Percentiles rank a stretch among this genome's conserved stretches.
Evolutionary conservation across 176 grass and related monocot species (phyloP).

Genomic region (Ensete ventricosum): DNA sequence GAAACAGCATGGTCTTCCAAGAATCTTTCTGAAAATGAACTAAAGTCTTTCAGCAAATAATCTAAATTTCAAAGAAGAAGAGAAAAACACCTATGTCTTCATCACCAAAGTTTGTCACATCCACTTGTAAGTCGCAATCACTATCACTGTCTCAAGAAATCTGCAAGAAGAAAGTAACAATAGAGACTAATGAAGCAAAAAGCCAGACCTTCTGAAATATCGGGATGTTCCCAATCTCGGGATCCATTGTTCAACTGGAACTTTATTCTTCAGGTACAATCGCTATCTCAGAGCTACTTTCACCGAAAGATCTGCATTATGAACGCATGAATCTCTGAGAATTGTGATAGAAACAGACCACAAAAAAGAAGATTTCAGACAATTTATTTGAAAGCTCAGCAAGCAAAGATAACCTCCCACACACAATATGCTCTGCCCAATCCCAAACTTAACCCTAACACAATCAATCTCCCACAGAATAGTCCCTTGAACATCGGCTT

Average conservation of each 20-base stretch:
- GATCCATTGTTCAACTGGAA: conserved; percentile 51
- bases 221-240: conserved; percentile 38
- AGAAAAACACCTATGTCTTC: neutral
- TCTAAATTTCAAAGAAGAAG: conserved; percentile 4
- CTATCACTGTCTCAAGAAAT: neutral
- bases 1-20: conserved; percentile 73
- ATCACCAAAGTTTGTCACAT: neutral
- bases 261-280: conserved; percentile 6
- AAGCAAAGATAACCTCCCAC: neutral
- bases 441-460: neutral
- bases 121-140: neutral
- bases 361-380: conserved; percentile 13
- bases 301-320: conserved; percentile 1
- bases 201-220: conserved; percentile 39
- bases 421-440: neutral
- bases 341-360: neutral
- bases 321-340: neutral
- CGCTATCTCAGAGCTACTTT: neutral
- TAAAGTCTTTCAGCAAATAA: conserved; percentile 17
- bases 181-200: neutral
- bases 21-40: conserved; percentile 59
- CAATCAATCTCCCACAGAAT: neutral
- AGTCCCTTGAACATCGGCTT: neutral
- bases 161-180: neutral
- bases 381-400: neutral